Conservation (phyloP, 176 grass and related monocot species). For the Oryza nivara region DNA sequence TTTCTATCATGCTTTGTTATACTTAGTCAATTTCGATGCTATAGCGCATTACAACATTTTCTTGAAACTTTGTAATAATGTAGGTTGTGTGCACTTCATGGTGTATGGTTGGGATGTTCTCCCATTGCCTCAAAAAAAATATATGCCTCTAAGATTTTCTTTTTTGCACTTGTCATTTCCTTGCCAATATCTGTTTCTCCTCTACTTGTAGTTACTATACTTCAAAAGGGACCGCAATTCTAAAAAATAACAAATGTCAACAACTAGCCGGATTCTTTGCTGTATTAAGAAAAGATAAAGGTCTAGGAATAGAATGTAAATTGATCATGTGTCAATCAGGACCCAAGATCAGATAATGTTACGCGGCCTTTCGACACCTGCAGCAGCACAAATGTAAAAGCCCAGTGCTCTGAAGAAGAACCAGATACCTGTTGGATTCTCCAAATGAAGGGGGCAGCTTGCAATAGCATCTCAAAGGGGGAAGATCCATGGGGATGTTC, state of each 20-base stretch:
- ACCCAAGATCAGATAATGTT: constrained; percentile 36
- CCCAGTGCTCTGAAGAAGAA: constrained; percentile 29
- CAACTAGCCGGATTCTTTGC: background rate
- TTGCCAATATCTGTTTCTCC: background rate
- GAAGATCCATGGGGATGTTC: constrained; percentile 66
- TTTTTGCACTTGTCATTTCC: background rate
- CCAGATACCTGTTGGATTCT: constrained; percentile 46
- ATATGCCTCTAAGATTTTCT: background rate
- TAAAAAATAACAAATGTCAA: constrained; percentile 3
- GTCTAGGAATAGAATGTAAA: constrained; percentile 3
- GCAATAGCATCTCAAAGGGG: constrained; percentile 43
- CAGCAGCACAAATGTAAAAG: constrained; percentile 37
- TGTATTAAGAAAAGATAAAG: constrained; percentile 17
- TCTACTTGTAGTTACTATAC: background rate
- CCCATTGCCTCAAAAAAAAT: background rate
- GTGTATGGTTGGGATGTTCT: background rate
- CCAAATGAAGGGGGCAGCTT: constrained; percentile 14
- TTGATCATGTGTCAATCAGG: background rate
- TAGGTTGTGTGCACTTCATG: background rate
- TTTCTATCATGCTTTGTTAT: background rate
- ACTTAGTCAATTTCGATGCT: no score
- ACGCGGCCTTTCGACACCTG: constrained; percentile 45
- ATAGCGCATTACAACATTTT: background rate
- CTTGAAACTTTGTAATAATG: background rate
- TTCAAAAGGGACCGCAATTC: background rate